A percentile compares a stretch with the other conserved stretches of the same genome.
phyloP scores from a whole-genome alignment of 169 alveolate genomes.

The Plasmodium coatneyi region DNA sequence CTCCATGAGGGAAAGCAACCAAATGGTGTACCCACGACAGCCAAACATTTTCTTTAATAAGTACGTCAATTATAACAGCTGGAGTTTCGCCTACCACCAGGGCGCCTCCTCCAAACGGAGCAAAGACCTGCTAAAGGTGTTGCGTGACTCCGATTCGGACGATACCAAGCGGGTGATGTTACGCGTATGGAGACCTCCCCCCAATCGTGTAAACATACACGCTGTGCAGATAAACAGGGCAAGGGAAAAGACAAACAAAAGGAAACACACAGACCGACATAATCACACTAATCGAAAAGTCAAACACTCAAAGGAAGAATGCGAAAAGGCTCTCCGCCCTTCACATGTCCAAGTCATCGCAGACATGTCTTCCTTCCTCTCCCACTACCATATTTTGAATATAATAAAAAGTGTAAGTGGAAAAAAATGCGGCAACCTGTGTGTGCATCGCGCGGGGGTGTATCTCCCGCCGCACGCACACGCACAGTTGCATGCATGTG shows the following conservation, averaged over 20 bases:
- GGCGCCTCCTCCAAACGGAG: not conserved
- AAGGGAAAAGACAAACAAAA: not conserved
- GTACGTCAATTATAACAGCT: slow-evolving; percentile 36
- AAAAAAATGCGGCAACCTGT: not conserved
- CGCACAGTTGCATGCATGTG: not conserved
- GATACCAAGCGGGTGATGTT: not conserved
- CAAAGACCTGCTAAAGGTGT: not conserved
- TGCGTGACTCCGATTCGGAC: not conserved
- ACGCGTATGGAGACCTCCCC: not conserved
- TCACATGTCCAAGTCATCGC: slow-evolving; percentile 48
- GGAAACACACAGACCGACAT: not conserved
- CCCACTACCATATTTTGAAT: slow-evolving; percentile 39
- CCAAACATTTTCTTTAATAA: slow-evolving; percentile 57
- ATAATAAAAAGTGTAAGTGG: slow-evolving; percentile 39
- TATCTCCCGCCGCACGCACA: not conserved
- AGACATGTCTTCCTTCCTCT: slow-evolving; percentile 36
- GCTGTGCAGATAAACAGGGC: not conserved
- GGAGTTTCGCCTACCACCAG: slow-evolving; percentile 41
- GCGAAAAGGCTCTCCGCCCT: slow-evolving; percentile 56
- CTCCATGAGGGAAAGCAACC: not conserved
- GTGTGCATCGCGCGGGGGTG: not conserved
- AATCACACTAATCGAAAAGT: not conserved
- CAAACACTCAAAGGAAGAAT: not conserved
- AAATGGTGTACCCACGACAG: not conserved
- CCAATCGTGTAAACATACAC: not conserved